Evolutionary conservation across 2,329 filamentous ascomycete genomes (phyloP).

Genomic region (Colletotrichum sp.): DNA sequence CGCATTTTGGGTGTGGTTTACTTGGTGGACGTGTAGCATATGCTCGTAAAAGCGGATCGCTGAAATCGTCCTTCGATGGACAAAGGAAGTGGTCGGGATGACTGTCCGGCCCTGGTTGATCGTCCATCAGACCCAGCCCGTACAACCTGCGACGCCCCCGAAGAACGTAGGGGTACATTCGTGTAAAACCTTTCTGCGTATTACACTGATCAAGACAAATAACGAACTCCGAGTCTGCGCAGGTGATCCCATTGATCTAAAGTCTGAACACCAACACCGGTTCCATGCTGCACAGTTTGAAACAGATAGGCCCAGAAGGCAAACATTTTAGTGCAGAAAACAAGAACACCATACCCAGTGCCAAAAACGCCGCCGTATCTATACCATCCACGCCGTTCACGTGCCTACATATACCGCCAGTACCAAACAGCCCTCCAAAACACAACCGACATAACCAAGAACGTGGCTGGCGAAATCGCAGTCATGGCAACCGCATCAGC

Average conservation of each 20-base stretch:
- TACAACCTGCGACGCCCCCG: accelerated
- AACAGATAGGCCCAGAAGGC: background rate
- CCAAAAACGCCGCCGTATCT: background rate
- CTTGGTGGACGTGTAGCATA: background rate
- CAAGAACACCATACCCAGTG: background rate
- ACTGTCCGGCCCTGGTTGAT: background rate
- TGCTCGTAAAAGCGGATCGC: background rate
- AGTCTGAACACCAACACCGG: accelerated
- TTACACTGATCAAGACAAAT: accelerated
- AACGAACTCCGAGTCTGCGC: accelerated
- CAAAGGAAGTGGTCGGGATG: background rate
- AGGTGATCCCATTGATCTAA: accelerated
- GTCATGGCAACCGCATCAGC: background rate
- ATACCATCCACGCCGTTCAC: accelerated
- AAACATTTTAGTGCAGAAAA: accelerated
- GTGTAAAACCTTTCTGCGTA: accelerated
- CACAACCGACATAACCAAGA: background rate
- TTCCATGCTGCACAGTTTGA: accelerated
- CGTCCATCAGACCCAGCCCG: background rate
- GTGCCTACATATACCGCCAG: background rate
- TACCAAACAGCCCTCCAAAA: background rate
- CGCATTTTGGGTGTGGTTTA: accelerated
- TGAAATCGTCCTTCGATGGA: background rate
- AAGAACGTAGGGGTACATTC: background rate
- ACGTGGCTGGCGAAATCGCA: background rate